A percentile compares a stretch with the other conserved stretches of the same genome.
phyloP scores from a whole-genome alignment of 805 yeast genomes.

The Candida rishiriensis region DNA sequence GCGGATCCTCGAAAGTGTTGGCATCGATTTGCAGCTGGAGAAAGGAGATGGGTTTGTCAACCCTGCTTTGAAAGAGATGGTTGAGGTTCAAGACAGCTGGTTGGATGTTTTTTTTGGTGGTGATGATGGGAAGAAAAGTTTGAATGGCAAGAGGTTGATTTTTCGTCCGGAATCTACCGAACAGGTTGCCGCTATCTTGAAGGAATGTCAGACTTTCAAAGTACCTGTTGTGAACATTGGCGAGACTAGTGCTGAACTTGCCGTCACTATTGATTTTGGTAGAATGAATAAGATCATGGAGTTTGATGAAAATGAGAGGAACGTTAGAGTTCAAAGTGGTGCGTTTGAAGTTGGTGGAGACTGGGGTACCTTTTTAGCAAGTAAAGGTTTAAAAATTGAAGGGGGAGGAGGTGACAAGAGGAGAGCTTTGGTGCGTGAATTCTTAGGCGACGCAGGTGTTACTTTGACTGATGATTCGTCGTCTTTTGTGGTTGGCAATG shows the following conservation, averaged over 20 bases:
- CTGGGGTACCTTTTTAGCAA: constrained; percentile 2
- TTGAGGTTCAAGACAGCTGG: constrained; percentile 17
- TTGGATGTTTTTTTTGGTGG: constrained; percentile 21
- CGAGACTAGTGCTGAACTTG: constrained; percentile 6
- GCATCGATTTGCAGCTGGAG: constrained; percentile 2
- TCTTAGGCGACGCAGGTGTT: no score
- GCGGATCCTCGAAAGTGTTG: constrained; percentile 20
- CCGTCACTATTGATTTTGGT: constrained; percentile 11
- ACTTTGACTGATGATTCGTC: not conserved
- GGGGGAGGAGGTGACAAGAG: not conserved
- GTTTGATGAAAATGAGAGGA: not conserved
- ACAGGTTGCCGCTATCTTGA: constrained; percentile 20
- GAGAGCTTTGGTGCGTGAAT: no score
- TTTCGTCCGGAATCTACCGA: constrained; percentile 20
- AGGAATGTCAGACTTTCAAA: constrained; percentile 22
- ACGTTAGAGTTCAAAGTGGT: constrained; percentile 8
- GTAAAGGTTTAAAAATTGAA: constrained; percentile 13
- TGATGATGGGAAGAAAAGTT: constrained; percentile 11
- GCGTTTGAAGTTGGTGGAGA: not conserved
- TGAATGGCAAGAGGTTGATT: constrained; percentile 12
- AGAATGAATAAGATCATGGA: constrained; percentile 10
- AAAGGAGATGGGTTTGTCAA: constrained; percentile 12
- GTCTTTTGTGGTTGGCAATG: constrained; percentile 7
- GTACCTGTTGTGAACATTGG: constrained; percentile 22
- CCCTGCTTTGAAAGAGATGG: constrained; percentile 14